phyloP scores from a whole-genome alignment of 345 rosid species.

The Salix arbutifolia region DNA sequence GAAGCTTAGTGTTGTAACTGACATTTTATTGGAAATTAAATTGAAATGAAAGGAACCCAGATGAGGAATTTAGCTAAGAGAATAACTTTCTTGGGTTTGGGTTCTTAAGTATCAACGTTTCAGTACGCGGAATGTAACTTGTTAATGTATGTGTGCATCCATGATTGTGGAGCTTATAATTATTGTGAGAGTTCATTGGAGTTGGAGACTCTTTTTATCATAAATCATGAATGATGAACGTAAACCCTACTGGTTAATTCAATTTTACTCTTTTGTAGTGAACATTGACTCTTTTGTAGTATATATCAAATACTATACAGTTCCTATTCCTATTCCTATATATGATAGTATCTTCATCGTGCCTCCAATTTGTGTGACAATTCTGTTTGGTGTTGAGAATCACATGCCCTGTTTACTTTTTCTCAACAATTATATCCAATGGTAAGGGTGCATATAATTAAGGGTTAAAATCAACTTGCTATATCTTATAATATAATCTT shows the following conservation, averaged over 20 bases:
- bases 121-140: neutral
- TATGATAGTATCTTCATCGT: too few species aligned
- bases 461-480: too few species aligned
- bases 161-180: neutral
- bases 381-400: too few species aligned
- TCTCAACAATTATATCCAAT: too few species aligned
- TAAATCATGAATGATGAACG: neutral
- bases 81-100: neutral
- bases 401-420: too few species aligned
- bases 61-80: neutral
- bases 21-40: neutral
- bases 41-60: neutral
- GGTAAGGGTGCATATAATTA: too few species aligned
- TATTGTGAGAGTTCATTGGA: neutral
- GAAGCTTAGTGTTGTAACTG: neutral
- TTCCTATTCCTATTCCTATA: too few species aligned
- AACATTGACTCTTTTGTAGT: too few species aligned
- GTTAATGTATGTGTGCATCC: neutral
- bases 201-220: neutral
- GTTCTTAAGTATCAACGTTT: neutral
- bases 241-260: neutral
- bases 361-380: too few species aligned
- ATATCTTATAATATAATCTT: too few species aligned
- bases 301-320: too few species aligned
- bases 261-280: neutral